Base-by-base conservation (phyloP, 2,329 filamentous ascomycete genomes). In the Nothopassalora personata region DNA sequence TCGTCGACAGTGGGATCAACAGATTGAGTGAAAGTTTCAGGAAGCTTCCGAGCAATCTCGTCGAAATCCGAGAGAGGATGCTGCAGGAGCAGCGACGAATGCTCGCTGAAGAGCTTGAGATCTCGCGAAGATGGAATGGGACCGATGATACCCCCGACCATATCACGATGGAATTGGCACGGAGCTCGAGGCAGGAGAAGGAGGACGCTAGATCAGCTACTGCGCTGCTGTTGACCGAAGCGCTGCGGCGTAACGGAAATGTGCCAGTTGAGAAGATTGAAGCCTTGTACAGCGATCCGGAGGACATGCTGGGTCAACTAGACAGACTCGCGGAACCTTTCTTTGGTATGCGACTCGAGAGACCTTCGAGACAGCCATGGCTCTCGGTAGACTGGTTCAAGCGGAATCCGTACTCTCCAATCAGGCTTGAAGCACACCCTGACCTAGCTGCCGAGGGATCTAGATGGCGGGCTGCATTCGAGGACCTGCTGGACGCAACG, bases 381-480 rank as follows among this genome's bases (percentile, higher is more conserved):
- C 63, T 74, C 11, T 69, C 69, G 8, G 63, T 72, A 10, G 65
- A 68, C 45, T 74, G 72, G 72, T 74, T 74, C 66, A 70, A 70
- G 57, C 60, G 66, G 10, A 81, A 76, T 61, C 73, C 76, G 0
- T 85, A 86, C 68, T 85, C 83, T 1, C 83, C 82, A 0, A 67
- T 81, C n/a, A 71, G 76, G 18, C 70, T 85, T 1, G 82, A 84
- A 64, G 71, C 74, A n/a, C 73, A 81, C 60, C 68, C 72, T 45
- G 39, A 70, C 60, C 52, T 76, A 66, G 62, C 60, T 15, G 53
- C 56, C 48, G 57, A 73, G 58, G 71, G 75, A 63, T 64, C 73
- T 51, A 75, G 75, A 33, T 85, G 83, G 82, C 76, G 80, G 15
- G 79, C 80, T 53, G 83, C 83, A 0, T 86, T 84, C 64, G 82